Percentiles rank a stretch among this genome's conserved stretches.
These are phyloP conservation scores for Blastosporella zonata DNA, from an alignment of 1,284 basidiomycete genomes.

Conservation along the genomic window DNA sequence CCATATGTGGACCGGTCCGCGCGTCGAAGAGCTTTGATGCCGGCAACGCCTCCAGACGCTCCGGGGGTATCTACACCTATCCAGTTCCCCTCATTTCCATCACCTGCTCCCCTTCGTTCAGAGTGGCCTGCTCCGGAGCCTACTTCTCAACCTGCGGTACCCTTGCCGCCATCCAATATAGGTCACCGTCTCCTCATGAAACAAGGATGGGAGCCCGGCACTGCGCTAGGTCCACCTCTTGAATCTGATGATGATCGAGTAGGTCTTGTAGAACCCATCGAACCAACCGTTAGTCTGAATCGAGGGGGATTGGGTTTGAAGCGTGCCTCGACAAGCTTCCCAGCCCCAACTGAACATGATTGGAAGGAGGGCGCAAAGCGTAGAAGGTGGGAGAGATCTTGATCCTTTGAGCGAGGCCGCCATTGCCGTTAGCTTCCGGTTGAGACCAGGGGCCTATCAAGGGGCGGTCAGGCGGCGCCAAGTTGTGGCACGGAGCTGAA, in stretches of 20 bases:
- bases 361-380: slow-evolving; percentile 27
- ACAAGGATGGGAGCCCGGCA: slow-evolving; percentile 74
- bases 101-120: slow-evolving; percentile 15
- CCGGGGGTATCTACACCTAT: slow-evolving; percentile 36
- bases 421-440: background rate
- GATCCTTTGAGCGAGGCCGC: background rate
- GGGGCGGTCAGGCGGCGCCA: background rate
- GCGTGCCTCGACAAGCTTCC: slow-evolving; percentile 14
- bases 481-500: too few species aligned
- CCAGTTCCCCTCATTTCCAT: slow-evolving; percentile 4
- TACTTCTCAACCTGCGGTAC: slow-evolving; percentile 38
- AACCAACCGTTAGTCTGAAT: slow-evolving; percentile 38
- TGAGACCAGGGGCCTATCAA: background rate
- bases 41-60: slow-evolving; percentile 44
- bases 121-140: slow-evolving; percentile 19
- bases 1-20: slow-evolving; percentile 67
- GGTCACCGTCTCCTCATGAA: slow-evolving; percentile 65
- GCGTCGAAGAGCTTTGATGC: slow-evolving; percentile 56
- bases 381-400: slow-evolving; percentile 23
- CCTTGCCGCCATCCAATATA: slow-evolving; percentile 56
- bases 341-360: slow-evolving; percentile 14
- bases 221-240: slow-evolving; percentile 43
- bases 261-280: slow-evolving; percentile 55
- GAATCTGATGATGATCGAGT: slow-evolving; percentile 29
- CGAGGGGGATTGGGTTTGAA: slow-evolving; percentile 56